Evolutionary conservation across 2,329 filamentous ascomycete genomes (phyloP).

Genomic region (Aspergillus sp.): DNA sequence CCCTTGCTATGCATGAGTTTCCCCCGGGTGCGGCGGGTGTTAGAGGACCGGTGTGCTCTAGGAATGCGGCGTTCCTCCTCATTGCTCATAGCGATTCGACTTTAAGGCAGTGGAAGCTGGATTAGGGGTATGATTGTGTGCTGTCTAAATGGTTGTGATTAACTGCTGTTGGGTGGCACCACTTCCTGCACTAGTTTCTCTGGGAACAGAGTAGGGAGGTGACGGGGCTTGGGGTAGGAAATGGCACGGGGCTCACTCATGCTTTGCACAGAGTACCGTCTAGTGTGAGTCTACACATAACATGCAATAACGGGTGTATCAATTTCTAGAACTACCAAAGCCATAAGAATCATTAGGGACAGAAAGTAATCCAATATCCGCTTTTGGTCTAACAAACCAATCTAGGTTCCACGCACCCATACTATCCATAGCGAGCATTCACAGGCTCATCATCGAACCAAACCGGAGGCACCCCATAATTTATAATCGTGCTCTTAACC

Average conservation of each 20-base stretch:
- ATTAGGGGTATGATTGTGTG: not conserved
- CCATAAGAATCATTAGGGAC: too few relatives aligned
- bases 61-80: not conserved
- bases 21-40: not conserved
- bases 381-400: not conserved
- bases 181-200: too few relatives aligned
- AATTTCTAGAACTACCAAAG: too few relatives aligned
- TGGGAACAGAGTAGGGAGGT: too few relatives aligned
- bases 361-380: too few relatives aligned
- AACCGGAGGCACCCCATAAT: slow-evolving; percentile 65
- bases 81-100: not conserved
- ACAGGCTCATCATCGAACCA: slow-evolving; percentile 66
- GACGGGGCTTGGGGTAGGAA: too few relatives aligned
- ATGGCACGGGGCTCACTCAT: too few relatives aligned
- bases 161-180: too few relatives aligned
- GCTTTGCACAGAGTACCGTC: too few relatives aligned
- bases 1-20: not conserved
- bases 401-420: not conserved
- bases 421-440: slow-evolving; percentile 63
- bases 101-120: not conserved
- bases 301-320: too few relatives aligned
- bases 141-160: too few relatives aligned
- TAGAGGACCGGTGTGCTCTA: not conserved
- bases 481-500: slow-evolving; percentile 51
- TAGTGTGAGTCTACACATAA: too few relatives aligned